phyloP scores from a whole-genome alignment of 2,329 filamentous ascomycete species.

The Talaromyces albobiverticillius region DNA sequence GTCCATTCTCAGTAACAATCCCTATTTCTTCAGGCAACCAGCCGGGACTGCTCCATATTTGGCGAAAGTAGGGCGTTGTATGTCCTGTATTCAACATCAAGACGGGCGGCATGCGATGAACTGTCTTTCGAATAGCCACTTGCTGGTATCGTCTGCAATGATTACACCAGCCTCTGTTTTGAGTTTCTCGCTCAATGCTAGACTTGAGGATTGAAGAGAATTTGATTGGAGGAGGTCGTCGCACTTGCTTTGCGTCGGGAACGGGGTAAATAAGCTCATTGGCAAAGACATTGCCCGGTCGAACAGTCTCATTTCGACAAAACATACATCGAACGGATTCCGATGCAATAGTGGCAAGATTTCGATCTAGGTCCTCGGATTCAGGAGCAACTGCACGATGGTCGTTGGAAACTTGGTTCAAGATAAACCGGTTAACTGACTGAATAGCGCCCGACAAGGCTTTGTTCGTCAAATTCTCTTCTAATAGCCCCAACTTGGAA shows the following conservation, averaged over 20 bases:
- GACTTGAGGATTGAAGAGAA: slow-evolving; percentile 93
- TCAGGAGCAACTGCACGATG: slow-evolving; percentile 65
- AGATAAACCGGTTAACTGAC: slow-evolving; percentile 76
- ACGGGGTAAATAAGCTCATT: slow-evolving; percentile 82
- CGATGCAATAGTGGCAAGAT: slow-evolving; percentile 45
- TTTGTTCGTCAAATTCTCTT: slow-evolving; percentile 73
- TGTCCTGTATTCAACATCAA: slow-evolving; percentile 81
- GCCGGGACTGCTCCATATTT: slow-evolving; percentile 79
- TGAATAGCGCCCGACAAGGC: slow-evolving; percentile 81
- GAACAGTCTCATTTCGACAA: slow-evolving; percentile 81
- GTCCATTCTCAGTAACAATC: slow-evolving; percentile 83
- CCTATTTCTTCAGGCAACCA: slow-evolving; percentile 95
- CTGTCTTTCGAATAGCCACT: slow-evolving; percentile 77
- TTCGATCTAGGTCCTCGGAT: slow-evolving; percentile 67
- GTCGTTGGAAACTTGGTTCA: slow-evolving; percentile 77
- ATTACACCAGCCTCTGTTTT: slow-evolving; percentile 88
- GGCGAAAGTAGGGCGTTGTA: slow-evolving; percentile 66
- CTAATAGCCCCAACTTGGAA: slow-evolving; percentile 72
- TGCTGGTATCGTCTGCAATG: slow-evolving; percentile 88
- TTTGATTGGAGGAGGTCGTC: slow-evolving; percentile 49
- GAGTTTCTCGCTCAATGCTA: slow-evolving; percentile 85
- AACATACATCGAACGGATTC: slow-evolving; percentile 74
- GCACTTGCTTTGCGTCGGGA: slow-evolving; percentile 50
- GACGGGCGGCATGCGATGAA: slow-evolving; percentile 79
- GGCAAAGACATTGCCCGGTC: slow-evolving; percentile 73